Percentiles rank a stretch among this genome's conserved stretches.
These are phyloP conservation scores for Vinca major DNA, from an alignment of 305 asterid species.

Conservation along the genomic window DNA sequence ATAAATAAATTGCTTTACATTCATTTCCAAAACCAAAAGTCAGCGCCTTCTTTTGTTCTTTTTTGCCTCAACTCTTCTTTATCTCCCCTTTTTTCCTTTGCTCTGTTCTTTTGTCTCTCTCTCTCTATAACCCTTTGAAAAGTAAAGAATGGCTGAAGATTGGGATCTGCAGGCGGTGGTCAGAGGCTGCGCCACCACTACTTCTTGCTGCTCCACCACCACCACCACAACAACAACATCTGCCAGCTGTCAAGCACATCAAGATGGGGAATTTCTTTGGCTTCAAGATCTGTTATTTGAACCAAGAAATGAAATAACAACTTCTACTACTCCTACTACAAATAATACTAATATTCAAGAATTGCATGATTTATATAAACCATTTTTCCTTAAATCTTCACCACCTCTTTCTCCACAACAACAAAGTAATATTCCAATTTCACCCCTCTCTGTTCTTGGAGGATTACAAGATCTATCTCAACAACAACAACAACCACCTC, in stretches of 20 bases:
- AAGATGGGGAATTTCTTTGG: conserved; percentile 22
- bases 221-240: conserved; percentile 3
- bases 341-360: too few species aligned
- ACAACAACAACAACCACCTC: conserved; percentile 21
- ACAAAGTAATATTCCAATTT: conserved; percentile 18
- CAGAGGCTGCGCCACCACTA: conserved; percentile 47
- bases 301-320: conserved; percentile 21
- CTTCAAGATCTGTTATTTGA: conserved; percentile 39
- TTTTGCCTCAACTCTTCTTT: conserved; percentile 3
- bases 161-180: conserved; percentile 98
- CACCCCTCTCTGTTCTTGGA: conserved; percentile 41
- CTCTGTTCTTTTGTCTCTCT: conserved; percentile 31
- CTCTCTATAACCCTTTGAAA: not conserved
- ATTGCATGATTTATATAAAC: conserved; percentile 50
- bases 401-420: conserved; percentile 29
- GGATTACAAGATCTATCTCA: conserved; percentile 38
- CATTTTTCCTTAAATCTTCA: conserved; percentile 34
- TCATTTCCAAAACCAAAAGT: conserved; percentile 25
- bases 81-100: conserved; percentile 5
- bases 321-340: too few species aligned
- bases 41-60: conserved; percentile 31
- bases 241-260: conserved; percentile 15
- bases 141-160: conserved; percentile 52
- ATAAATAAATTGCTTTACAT: conserved; percentile 38
- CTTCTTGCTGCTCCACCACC: conserved; percentile 17